These are phyloP conservation scores for Acacia concinna DNA, from an alignment of 331 rosid species.

Conservation along the genomic window DNA sequence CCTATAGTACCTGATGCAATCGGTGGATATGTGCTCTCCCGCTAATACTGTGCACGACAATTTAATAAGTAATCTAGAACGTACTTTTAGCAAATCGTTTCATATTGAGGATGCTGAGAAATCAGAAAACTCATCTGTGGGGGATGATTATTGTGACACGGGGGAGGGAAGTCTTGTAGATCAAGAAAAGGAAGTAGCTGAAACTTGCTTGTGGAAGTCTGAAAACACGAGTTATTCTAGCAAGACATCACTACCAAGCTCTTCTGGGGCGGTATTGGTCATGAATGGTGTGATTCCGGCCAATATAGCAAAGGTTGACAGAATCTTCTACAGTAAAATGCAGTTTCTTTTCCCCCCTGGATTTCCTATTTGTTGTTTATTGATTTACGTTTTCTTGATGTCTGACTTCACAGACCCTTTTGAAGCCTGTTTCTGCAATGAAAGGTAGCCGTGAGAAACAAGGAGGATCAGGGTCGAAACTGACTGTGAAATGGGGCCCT, in stretches of 20 bases:
- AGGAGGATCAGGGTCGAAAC: conserved; percentile 35
- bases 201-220: neutral
- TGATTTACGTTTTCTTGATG: neutral
- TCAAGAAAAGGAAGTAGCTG: neutral
- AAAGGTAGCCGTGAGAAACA: conserved; percentile 73
- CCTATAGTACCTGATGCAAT: neutral
- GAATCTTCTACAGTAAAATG: neutral
- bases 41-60: neutral
- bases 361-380: neutral
- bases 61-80: neutral
- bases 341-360: neutral
- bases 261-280: neutral
- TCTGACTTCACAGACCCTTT: conserved; percentile 40
- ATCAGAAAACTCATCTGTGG: neutral
- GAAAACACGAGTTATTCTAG: neutral
- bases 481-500: conserved; percentile 74
- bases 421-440: conserved; percentile 66
- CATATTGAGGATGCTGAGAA: neutral
- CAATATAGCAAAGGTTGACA: neutral
- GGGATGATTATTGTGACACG: neutral
- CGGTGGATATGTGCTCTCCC: neutral
- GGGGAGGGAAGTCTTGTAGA: neutral
- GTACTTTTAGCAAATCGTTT: neutral
- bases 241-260: neutral
- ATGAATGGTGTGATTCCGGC: neutral